A percentile compares a stretch with the other conserved stretches of the same genome.
These are phyloP conservation scores for Oryza coarctata DNA, from an alignment of 176 grass and related monocot species.

Conservation along the genomic window DNA sequence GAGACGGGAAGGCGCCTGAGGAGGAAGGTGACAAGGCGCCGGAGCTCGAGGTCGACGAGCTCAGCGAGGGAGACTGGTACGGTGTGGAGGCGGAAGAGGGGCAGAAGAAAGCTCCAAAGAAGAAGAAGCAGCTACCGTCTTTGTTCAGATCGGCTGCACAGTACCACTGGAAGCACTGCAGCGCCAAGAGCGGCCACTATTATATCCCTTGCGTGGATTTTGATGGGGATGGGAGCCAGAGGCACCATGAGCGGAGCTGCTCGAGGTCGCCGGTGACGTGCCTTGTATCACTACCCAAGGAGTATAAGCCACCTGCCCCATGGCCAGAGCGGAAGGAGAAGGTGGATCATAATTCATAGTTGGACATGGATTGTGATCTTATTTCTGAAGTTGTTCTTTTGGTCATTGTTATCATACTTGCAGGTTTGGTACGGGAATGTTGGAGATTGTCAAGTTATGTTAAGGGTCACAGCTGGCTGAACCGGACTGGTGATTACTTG, in stretches of 20 bases:
- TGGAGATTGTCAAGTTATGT: slow-evolving; percentile 53
- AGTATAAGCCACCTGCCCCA: slow-evolving; percentile 59
- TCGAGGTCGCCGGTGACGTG: slow-evolving; percentile 67
- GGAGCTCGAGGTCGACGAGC: slow-evolving; percentile 40
- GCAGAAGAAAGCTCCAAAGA: slow-evolving; percentile 50
- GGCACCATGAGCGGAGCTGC: slow-evolving; percentile 83
- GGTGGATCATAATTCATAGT: slow-evolving; percentile 33
- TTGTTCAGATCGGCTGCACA: slow-evolving; percentile 59
- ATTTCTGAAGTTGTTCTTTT: slow-evolving; percentile 3
- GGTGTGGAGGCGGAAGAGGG: slow-evolving; percentile 30
- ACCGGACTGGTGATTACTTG: slow-evolving; percentile 59
- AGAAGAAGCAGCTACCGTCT: slow-evolving; percentile 69
- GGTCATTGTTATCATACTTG: slow-evolving; percentile 17
- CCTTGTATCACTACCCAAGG: slow-evolving; percentile 76
- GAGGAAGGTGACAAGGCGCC: slow-evolving; percentile 43
- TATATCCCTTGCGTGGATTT: slow-evolving; percentile 82
- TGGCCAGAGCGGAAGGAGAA: slow-evolving; percentile 86
- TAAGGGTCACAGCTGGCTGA: slow-evolving; percentile 79
- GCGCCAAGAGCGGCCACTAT: slow-evolving; percentile 64
- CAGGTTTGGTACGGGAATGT: slow-evolving; percentile 84
- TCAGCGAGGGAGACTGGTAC: slow-evolving; percentile 38
- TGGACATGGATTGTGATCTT: background rate
- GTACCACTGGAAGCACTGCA: slow-evolving; percentile 89
- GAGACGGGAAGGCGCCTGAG: slow-evolving; percentile 36
- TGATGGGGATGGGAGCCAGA: slow-evolving; percentile 71